These are phyloP conservation scores for Aspergillus ibericus DNA, from an alignment of 2,329 filamentous ascomycete species.

Conservation along the genomic window DNA sequence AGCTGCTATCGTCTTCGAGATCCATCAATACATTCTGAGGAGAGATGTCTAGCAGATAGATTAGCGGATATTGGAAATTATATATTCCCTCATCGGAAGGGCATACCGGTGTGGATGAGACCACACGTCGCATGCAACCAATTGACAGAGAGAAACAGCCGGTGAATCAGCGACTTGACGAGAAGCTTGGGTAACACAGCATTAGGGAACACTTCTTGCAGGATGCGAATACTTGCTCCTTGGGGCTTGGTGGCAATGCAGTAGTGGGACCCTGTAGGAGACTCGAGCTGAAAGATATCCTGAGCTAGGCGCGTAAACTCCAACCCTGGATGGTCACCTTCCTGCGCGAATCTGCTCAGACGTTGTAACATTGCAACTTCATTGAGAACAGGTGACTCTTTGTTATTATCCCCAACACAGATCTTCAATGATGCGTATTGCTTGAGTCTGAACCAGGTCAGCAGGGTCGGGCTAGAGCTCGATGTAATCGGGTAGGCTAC, in stretches of 20 bases:
- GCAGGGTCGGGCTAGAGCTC: background rate
- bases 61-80: background rate
- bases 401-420: conserved; percentile 15
- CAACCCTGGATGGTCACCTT: conserved; percentile 16
- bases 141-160: conserved; percentile 4
- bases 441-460: conserved; percentile 6
- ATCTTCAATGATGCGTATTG: conserved; percentile 23
- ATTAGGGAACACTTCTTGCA: conserved; percentile 23
- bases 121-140: background rate
- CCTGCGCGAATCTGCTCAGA: conserved; percentile 15
- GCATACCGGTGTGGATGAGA: conserved; percentile 3
- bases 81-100: background rate
- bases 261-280: conserved; percentile 18
- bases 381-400: conserved; percentile 19
- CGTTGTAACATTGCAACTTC: conserved; percentile 24
- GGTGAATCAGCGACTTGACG: conserved; percentile 3
- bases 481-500: background rate
- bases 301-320: conserved; percentile 23
- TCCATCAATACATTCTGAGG: conserved; percentile 3
- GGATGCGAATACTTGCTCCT: conserved; percentile 23
- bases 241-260: conserved; percentile 28
- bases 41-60: background rate
- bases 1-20: background rate
- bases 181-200: conserved; percentile 19
- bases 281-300: conserved; percentile 17